Percentiles rank a stretch among this genome's conserved stretches.
Conservation (phyloP, 192 early-diverging fungal genomes). For the Podila minutissima region DNA sequence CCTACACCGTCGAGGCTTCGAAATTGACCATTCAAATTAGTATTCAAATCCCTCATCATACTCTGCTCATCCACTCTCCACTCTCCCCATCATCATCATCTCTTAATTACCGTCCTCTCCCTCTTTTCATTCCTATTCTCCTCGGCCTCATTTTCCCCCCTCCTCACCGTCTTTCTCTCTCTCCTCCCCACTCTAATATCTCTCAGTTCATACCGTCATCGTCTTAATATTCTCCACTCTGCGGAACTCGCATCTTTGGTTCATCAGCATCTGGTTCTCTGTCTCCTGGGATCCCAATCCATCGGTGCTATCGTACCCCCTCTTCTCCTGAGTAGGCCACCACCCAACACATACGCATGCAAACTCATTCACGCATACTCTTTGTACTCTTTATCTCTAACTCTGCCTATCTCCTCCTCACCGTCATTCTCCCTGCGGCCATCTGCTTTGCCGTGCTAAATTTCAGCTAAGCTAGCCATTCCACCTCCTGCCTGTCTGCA, state of each 20-base stretch:
- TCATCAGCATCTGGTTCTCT: no score
- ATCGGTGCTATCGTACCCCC: no score
- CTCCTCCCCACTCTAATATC: background rate
- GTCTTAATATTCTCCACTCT: background rate
- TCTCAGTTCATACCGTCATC: background rate
- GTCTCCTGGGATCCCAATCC: no score
- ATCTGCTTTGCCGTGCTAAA: background rate
- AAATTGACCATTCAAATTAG: no score
- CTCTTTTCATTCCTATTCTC: background rate
- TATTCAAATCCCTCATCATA: background rate
- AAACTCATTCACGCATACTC: background rate
- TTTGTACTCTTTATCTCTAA: slow-evolving; percentile 1
- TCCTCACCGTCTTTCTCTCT: background rate
- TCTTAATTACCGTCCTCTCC: slow-evolving; percentile 3
- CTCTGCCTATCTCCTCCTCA: background rate
- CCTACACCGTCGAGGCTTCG: background rate
- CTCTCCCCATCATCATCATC: background rate
- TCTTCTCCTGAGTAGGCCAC: no score
- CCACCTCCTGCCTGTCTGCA: no score
- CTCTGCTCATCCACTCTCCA: background rate
- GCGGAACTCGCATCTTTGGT: background rate
- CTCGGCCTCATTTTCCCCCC: background rate
- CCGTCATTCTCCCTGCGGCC: background rate
- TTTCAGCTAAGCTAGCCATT: background rate
- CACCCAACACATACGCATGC: no score